Evolutionary conservation across 2,329 filamentous ascomycete species (phyloP).

Genomic region (Lachnellula subtilissima): DNA sequence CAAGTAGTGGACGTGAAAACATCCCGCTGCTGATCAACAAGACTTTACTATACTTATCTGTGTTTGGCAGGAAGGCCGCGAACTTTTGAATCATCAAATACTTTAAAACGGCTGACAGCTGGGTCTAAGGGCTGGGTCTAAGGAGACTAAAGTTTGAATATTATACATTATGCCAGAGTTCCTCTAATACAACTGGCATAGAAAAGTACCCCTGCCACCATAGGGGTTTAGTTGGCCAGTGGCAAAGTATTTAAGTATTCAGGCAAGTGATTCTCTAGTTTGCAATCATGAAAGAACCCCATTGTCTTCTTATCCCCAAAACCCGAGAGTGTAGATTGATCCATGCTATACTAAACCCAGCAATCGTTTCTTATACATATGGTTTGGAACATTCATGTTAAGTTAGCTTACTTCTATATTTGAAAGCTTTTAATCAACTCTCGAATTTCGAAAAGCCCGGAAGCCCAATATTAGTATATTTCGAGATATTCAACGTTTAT

Average conservation of each 20-base stretch:
- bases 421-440: neutral
- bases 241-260: neutral
- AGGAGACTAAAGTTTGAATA: neutral
- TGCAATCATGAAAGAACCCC: neutral
- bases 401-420: neutral
- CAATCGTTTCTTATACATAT: neutral
- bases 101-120: neutral
- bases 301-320: neutral
- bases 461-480: neutral
- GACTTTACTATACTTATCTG: neutral
- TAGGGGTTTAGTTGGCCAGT: neutral
- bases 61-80: neutral
- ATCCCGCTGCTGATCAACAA: neutral
- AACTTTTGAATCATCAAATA: neutral
- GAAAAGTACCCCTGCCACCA: neutral
- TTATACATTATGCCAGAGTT: no score
- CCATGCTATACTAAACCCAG: neutral
- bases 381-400: neutral
- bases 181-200: no score
- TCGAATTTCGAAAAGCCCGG: neutral
- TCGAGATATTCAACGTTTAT: neutral
- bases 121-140: neutral
- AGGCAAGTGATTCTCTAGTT: neutral
- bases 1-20: neutral
- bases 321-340: neutral